A percentile compares a stretch with the other conserved stretches of the same genome.
Conservation (phyloP, 192 early-diverging fungal genomes). For the Nowakowskiella sp. region DNA sequence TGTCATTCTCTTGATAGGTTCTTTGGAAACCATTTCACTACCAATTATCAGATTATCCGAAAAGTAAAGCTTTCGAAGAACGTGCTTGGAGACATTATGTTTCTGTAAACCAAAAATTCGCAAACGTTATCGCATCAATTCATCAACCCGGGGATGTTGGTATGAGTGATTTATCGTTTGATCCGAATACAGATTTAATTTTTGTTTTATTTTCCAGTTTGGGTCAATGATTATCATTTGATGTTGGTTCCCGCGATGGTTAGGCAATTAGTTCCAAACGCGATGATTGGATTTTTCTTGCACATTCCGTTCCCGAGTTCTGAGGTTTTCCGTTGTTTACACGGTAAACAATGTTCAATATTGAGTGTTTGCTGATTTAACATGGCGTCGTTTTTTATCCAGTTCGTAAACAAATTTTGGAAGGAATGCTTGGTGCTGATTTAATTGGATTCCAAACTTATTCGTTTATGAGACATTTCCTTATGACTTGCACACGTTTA, state of each 20-base stretch:
- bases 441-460: slow-evolving; percentile 47
- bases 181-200: slow-evolving; percentile 9
- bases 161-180: slow-evolving; percentile 19
- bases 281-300: slow-evolving; percentile 91
- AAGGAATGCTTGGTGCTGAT: slow-evolving; percentile 42
- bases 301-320: slow-evolving; percentile 96
- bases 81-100: slow-evolving; percentile 75
- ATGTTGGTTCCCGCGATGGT: slow-evolving; percentile 88
- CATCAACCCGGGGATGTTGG: slow-evolving; percentile 81
- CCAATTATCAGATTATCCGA: slow-evolving; percentile 80
- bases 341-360: slow-evolving; percentile 28
- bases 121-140: slow-evolving; percentile 64
- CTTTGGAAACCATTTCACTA: slow-evolving; percentile 98
- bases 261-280: slow-evolving; percentile 70
- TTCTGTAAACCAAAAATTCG: slow-evolving; percentile 78
- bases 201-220: slow-evolving; percentile 44
- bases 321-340: slow-evolving; percentile 88
- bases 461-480: slow-evolving; percentile 50
- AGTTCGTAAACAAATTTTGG: slow-evolving; percentile 41
- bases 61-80: slow-evolving; percentile 69
- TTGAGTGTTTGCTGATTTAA: slow-evolving; percentile 1
- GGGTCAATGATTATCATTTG: slow-evolving; percentile 97
- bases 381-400: slow-evolving; percentile 9
- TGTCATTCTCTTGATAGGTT: slow-evolving; percentile 42
- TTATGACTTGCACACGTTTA: slow-evolving; percentile 48